A percentile compares a stretch with the other conserved stretches of the same genome.
These are phyloP conservation scores for Fragilaria crotonensis DNA, from an alignment of 108 stramenopile genomes.

Conservation along the genomic window DNA sequence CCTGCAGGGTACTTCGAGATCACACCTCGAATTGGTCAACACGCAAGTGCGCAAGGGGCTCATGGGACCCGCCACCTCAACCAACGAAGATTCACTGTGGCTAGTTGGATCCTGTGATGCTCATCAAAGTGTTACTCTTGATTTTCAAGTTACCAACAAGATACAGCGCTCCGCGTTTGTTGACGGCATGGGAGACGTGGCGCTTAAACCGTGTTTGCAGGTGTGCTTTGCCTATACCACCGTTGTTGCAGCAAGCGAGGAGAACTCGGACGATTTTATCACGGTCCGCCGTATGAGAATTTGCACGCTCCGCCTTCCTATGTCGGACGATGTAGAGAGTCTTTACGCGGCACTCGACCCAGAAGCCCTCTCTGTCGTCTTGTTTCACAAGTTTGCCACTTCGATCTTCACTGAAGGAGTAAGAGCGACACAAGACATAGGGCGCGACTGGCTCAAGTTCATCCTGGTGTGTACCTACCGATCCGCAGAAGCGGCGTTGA, in stretches of 20 bases:
- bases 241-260: slow-evolving; percentile 17
- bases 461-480: slow-evolving; percentile 34
- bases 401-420: slow-evolving; percentile 27
- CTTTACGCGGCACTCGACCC: slow-evolving; percentile 35
- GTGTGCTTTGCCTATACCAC: slow-evolving; percentile 42
- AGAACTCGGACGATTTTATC: slow-evolving; percentile 4
- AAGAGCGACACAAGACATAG: slow-evolving; percentile 14
- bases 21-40: slow-evolving; percentile 14
- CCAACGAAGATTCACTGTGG: slow-evolving; percentile 19
- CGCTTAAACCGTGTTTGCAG: slow-evolving; percentile 34
- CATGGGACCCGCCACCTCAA: slow-evolving; percentile 27
- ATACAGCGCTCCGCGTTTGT: slow-evolving; percentile 4
- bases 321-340: slow-evolving; percentile 29
- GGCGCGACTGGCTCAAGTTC: slow-evolving; percentile 29
- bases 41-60: slow-evolving; percentile 25
- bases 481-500: slow-evolving; percentile 24
- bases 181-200: slow-evolving; percentile 22
- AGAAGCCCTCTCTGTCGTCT: slow-evolving; percentile 37
- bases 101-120: slow-evolving; percentile 38
- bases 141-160: slow-evolving; percentile 15
- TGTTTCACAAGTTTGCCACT: slow-evolving; percentile 41
- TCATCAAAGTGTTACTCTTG: slow-evolving; percentile 24
- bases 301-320: slow-evolving; percentile 12
- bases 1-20: background rate
- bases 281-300: slow-evolving; percentile 39